A percentile compares a stretch with the other conserved stretches of the same genome.
Evolutionary conservation across 768 basidiomycete genomes (phyloP).

Genomic region (Suillus sp.): DNA sequence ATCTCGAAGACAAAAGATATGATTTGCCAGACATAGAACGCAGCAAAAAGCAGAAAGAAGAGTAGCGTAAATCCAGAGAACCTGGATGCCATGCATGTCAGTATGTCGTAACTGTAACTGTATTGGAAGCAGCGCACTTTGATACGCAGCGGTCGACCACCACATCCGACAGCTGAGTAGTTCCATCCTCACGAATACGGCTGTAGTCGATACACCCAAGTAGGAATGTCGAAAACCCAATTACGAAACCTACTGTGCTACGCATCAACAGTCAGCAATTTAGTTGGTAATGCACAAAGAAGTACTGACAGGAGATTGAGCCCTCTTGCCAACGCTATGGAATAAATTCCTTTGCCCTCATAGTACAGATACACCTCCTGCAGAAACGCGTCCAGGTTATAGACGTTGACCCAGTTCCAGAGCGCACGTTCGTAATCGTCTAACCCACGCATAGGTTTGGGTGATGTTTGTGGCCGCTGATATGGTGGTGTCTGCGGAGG

Average conservation of each 20-base stretch:
- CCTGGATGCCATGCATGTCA: conserved; percentile 40
- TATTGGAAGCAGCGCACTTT: conserved; percentile 50
- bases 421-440: conserved; percentile 89
- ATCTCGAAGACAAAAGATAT: conserved; percentile 75
- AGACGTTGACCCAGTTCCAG: conserved; percentile 99
- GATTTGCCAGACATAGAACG: conserved; percentile 90
- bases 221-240: conserved; percentile 96
- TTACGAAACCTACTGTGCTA: conserved; percentile 97
- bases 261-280: conserved; percentile 28
- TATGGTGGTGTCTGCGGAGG: conserved; percentile 23
- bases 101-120: conserved; percentile 2
- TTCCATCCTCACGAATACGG: conserved; percentile 65
- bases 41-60: conserved; percentile 83
- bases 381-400: conserved; percentile 93
- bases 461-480: conserved; percentile 23
- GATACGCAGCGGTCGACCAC: conserved; percentile 84
- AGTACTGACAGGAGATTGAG: conserved; percentile 90
- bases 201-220: conserved; percentile 94
- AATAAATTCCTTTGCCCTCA: conserved; percentile 94
- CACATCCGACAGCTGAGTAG: conserved; percentile 74
- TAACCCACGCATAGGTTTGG: conserved; percentile 64
- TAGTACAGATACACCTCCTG: conserved; percentile 97
- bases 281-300: conserved; percentile 20
- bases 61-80: conserved; percentile 83
- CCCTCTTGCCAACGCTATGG: conserved; percentile 86